A percentile compares a stretch with the other conserved stretches of the same genome.
Evolutionary conservation across 139 green algal species (phyloP).

Genomic region (Picochlorum sp.): DNA sequence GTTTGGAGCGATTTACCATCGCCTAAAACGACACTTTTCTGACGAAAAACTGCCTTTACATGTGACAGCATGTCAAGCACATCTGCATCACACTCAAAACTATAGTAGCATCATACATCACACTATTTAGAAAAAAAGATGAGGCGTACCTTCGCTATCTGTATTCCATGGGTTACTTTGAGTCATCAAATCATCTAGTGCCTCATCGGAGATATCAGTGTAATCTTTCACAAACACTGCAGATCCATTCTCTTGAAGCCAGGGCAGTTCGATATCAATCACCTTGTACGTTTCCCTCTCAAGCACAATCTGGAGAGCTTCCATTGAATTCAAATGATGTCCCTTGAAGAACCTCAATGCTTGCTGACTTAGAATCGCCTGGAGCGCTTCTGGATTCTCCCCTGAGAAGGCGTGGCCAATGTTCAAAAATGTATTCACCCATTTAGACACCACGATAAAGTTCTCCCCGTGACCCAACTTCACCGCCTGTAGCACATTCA

Average conservation of each 20-base stretch:
- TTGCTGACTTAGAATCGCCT: not conserved
- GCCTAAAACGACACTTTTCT: not conserved
- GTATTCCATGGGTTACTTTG: not conserved
- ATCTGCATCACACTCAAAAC: not conserved
- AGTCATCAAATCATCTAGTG: not conserved
- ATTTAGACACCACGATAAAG: constrained; percentile 11
- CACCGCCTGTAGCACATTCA: not conserved
- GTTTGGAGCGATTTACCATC: not conserved
- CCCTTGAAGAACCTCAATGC: not conserved
- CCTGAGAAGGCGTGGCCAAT: not conserved
- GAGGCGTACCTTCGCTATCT: not conserved
- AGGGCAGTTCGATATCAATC: not conserved
- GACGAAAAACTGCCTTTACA: not conserved
- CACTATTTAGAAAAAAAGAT: not conserved
- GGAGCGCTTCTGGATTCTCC: not conserved
- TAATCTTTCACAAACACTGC: too few relatives aligned
- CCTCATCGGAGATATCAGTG: too few relatives aligned
- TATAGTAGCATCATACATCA: not conserved
- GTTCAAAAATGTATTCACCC: constrained; percentile 4
- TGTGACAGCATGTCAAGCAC: constrained; percentile 1
- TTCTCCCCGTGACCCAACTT: not conserved
- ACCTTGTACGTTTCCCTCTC: not conserved
- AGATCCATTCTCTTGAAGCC: not conserved
- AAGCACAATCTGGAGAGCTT: not conserved
- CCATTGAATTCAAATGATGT: not conserved